phyloP scores from a whole-genome alignment of 768 basidiomycete species.

The Mycena indigotica region DNA sequence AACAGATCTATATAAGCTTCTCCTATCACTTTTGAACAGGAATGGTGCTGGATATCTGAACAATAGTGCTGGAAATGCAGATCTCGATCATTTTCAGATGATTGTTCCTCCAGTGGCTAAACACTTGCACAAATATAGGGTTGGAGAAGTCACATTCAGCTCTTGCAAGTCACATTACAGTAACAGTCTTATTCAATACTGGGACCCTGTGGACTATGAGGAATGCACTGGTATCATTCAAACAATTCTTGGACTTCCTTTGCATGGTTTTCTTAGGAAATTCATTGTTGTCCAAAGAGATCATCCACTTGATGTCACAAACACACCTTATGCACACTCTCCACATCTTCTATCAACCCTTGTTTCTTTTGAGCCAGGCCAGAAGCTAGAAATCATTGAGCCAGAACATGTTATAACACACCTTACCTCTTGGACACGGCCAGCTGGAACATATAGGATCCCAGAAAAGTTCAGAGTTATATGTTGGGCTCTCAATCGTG shows the following conservation, averaged over 20 bases:
- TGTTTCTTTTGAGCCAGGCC: no score
- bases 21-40: constrained; percentile 8
- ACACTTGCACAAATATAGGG: not conserved
- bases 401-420: constrained; percentile 6
- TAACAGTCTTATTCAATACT: not conserved
- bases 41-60: constrained; percentile 9
- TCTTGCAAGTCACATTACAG: not conserved
- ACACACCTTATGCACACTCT: not conserved
- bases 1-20: not conserved
- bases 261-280: no score
- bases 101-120: constrained; percentile 12
- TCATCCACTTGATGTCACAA: constrained; percentile 2
- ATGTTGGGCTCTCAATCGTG: constrained; percentile 18
- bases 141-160: no score
- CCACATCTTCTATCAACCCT: no score
- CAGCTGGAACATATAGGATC: not conserved
- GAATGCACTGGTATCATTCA: no score
- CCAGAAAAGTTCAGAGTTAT: not conserved
- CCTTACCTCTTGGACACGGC: constrained; percentile 5
- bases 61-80: no score
- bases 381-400: constrained; percentile 1
- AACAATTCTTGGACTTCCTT: not conserved
- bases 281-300: no score
- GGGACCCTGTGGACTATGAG: no score
- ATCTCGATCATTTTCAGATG: constrained; percentile 6